phyloP scores from a whole-genome alignment of 805 yeast genomes.

The Metschnikowia santaceciliae region DNA sequence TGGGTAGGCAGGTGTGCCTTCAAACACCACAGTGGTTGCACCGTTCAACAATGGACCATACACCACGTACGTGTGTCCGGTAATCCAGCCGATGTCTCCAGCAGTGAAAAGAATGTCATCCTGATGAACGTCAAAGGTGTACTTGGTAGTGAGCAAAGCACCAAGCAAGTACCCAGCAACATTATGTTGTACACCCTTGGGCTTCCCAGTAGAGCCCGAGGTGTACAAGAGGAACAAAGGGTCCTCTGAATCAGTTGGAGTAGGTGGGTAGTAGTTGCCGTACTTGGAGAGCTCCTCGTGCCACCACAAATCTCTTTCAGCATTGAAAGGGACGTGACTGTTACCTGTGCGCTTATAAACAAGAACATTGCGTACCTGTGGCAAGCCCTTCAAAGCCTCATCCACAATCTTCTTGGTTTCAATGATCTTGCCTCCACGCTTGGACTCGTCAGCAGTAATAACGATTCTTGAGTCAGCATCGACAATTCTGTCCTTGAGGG shows the following conservation, averaged over 20 bases:
- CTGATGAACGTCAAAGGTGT: conserved; percentile 88
- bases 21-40: conserved; percentile 89
- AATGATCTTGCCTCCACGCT: conserved; percentile 92
- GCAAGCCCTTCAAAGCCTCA: conserved; percentile 78
- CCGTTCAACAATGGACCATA: conserved; percentile 90
- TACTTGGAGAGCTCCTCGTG: conserved; percentile 80
- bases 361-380: conserved; percentile 74
- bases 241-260: conserved; percentile 85
- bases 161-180: conserved; percentile 95
- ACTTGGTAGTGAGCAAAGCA: conserved; percentile 86
- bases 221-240: conserved; percentile 94
- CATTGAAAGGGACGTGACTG: conserved; percentile 62
- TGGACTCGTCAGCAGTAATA: conserved; percentile 92
- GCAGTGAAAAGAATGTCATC: conserved; percentile 92
- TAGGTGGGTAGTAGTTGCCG: conserved; percentile 83
- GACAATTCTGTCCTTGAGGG: conserved; percentile 82
- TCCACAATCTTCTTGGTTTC: conserved; percentile 93
- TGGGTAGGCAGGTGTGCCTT: conserved; percentile 97
- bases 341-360: conserved; percentile 88
- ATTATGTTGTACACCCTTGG: conserved; percentile 95
- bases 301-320: conserved; percentile 93
- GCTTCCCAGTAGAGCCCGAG: conserved; percentile 97
- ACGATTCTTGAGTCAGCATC: conserved; percentile 85
- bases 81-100: conserved; percentile 99
- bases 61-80: conserved; percentile 94